These are phyloP conservation scores for Firmiana major DNA, from an alignment of 345 rosid genomes.

Conservation along the genomic window DNA sequence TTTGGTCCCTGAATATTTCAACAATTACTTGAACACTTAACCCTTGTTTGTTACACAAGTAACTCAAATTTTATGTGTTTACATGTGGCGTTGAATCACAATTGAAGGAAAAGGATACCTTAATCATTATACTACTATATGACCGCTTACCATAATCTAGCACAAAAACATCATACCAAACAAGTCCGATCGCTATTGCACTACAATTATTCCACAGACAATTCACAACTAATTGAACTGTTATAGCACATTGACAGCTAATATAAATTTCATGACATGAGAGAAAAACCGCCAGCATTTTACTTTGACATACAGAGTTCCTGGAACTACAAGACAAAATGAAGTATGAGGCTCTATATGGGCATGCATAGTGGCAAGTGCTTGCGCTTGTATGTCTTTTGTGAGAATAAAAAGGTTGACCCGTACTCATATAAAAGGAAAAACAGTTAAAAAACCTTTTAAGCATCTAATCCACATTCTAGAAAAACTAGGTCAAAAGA, in stretches of 20 bases:
- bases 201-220: background rate
- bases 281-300: background rate
- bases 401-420: background rate
- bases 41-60: background rate
- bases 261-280: background rate
- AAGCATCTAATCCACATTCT: background rate
- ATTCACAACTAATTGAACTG: background rate
- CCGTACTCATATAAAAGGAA: background rate
- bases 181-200: background rate
- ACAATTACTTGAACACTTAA: background rate
- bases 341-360: background rate
- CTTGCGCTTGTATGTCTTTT: background rate
- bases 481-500: background rate
- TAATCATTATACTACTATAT: background rate
- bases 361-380: background rate
- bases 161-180: background rate
- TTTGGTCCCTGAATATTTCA: conserved; percentile 56
- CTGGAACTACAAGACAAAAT: background rate
- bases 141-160: background rate
- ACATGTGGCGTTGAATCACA: background rate
- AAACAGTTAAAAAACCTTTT: background rate
- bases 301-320: background rate
- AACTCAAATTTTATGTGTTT: background rate
- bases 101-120: background rate
- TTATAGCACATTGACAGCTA: background rate